phyloP scores from a whole-genome alignment of 352 stramenopile genomes.

The Phytopythium mirpurense region DNA sequence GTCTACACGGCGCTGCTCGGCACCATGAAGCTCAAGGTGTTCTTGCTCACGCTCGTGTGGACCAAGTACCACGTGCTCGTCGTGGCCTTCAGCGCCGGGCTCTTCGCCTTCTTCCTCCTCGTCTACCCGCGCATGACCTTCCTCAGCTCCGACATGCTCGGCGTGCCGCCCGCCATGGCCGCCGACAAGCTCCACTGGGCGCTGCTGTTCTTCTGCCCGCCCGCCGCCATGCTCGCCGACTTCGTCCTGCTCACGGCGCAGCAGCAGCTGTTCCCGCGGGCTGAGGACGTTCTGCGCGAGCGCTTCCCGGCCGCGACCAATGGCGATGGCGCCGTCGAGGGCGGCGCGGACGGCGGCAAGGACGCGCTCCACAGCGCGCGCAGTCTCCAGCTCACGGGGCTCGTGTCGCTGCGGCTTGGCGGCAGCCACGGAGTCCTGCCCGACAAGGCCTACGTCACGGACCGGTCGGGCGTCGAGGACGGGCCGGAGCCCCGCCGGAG shows the following conservation, averaged over 20 bases:
- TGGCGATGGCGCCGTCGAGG: constrained; percentile 14
- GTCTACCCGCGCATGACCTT: constrained; percentile 65
- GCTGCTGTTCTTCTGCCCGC: constrained; percentile 43
- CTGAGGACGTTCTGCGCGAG: constrained; percentile 64
- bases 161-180: constrained; percentile 39
- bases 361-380: constrained; percentile 5
- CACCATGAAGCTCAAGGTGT: constrained; percentile 73
- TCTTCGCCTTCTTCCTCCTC: constrained; percentile 66
- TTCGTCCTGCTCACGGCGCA: constrained; percentile 27
- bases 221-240: constrained; percentile 39
- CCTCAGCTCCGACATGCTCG: constrained; percentile 63
- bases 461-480: constrained; percentile 2
- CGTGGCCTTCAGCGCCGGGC: constrained; percentile 42
- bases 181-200: constrained; percentile 44
- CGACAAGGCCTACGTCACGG: constrained; percentile 22
- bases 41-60: constrained; percentile 54
- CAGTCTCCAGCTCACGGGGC: constrained; percentile 3
- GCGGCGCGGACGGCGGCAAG: constrained; percentile 11
- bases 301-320: constrained; percentile 14
- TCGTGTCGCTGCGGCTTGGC: constrained; percentile 3
- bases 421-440: constrained; percentile 6
- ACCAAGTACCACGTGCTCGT: constrained; percentile 54
- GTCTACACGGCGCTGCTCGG: constrained; percentile 62
- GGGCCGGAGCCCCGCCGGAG: background rate
- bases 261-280: constrained; percentile 47